These are phyloP conservation scores for Boletus sp. DNA, from an alignment of 768 basidiomycete species.

Conservation along the genomic window DNA sequence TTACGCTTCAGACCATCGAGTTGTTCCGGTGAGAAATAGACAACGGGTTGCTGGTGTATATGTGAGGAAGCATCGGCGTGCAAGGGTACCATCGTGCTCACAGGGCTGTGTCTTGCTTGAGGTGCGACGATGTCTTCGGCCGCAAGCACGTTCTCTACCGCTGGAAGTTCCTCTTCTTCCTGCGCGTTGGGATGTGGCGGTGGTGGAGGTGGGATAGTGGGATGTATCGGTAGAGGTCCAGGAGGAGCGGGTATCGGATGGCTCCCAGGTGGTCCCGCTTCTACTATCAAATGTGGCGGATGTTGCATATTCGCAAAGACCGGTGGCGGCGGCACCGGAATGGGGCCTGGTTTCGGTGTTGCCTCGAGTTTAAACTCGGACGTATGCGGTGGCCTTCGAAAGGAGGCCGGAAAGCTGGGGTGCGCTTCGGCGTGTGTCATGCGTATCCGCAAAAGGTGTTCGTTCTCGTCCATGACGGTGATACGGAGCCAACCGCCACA, in stretches of 20 bases:
- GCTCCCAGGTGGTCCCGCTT: conserved; percentile 12
- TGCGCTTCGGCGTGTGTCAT: conserved; percentile 36
- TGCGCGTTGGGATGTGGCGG: conserved; percentile 8
- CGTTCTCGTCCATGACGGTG: conserved; percentile 36
- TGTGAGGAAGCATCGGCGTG: background rate
- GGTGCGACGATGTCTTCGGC: conserved; percentile 17
- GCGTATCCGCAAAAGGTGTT: conserved; percentile 33
- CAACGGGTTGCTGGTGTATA: conserved; percentile 17
- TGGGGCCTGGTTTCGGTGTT: conserved; percentile 23
- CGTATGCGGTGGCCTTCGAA: conserved; percentile 31
- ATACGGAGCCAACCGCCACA: conserved; percentile 35
- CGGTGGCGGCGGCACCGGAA: conserved; percentile 16
- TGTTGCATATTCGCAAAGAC: conserved; percentile 25
- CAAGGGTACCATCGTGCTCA: conserved; percentile 1
- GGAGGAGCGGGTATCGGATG: conserved; percentile 12
- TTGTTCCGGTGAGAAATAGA: conserved; percentile 33
- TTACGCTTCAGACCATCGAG: conserved; percentile 29
- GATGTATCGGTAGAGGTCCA: conserved; percentile 4
- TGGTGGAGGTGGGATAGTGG: conserved; percentile 9
- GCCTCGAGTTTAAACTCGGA: conserved; percentile 33
- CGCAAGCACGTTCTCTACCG: conserved; percentile 13
- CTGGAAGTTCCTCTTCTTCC: conserved; percentile 16
- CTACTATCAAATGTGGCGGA: conserved; percentile 19
- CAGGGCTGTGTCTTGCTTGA: conserved; percentile 16
- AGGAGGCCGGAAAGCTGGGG: conserved; percentile 31